These are phyloP conservation scores for Bryoglossum gracile DNA, from an alignment of 495 filamentous ascomycete genomes.

Conservation along the genomic window DNA sequence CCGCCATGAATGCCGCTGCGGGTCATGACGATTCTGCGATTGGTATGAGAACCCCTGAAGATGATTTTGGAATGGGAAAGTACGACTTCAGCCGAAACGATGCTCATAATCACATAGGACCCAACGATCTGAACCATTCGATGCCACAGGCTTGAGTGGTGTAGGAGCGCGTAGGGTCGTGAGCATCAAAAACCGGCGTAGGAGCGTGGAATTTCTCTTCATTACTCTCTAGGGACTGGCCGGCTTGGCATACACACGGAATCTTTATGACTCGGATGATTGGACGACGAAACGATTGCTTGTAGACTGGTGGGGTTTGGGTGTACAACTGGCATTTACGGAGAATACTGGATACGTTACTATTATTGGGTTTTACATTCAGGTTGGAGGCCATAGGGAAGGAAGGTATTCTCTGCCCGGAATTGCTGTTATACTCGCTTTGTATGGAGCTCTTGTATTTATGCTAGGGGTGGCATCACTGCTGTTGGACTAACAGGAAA, in stretches of 20 bases:
- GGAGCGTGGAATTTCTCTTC: slow-evolving; percentile 9
- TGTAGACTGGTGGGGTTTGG: slow-evolving; percentile 20
- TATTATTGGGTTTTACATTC: too few relatives aligned
- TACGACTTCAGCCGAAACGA: slow-evolving; percentile 33
- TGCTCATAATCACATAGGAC: slow-evolving; percentile 6
- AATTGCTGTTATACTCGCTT: too few relatives aligned
- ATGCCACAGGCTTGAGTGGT: slow-evolving; percentile 13
- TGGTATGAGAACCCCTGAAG: slow-evolving; percentile 54
- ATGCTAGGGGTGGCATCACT: too few relatives aligned
- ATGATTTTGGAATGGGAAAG: slow-evolving; percentile 48
- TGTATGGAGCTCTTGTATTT: too few relatives aligned
- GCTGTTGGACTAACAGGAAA: too few relatives aligned
- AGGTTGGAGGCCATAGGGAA: too few relatives aligned
- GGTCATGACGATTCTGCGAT: slow-evolving; percentile 65
- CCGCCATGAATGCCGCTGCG: slow-evolving; percentile 26
- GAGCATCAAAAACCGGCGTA: background rate
- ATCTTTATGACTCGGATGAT: slow-evolving; percentile 23
- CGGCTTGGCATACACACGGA: slow-evolving; percentile 2
- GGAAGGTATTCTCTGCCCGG: too few relatives aligned
- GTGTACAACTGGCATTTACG: slow-evolving; percentile 21
- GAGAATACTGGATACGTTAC: background rate
- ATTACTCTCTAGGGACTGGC: slow-evolving; percentile 13
- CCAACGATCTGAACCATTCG: slow-evolving; percentile 2
- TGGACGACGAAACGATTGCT: slow-evolving; percentile 23
- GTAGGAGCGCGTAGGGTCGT: background rate